phyloP scores from a whole-genome alignment of 1,284 basidiomycete species.

The Naganishia liquefaciens region DNA sequence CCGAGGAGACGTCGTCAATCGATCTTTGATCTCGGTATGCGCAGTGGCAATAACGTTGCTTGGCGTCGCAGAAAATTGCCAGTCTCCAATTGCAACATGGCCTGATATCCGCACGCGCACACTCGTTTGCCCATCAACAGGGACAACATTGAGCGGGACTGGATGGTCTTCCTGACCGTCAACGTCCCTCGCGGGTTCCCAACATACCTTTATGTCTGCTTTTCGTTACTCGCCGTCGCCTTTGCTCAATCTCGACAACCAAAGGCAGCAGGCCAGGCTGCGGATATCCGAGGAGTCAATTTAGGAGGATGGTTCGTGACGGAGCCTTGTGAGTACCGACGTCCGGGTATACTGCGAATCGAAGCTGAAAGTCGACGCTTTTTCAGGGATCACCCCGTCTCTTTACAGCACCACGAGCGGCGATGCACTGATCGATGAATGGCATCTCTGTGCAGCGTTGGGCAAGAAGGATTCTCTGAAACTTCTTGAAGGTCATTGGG shows the following conservation, averaged over 20 bases:
- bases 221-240: background rate
- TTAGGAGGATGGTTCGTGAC: slow-evolving; percentile 48
- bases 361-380: background rate
- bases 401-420: slow-evolving; percentile 31
- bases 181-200: slow-evolving; percentile 2
- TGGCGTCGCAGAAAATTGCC: too few species aligned
- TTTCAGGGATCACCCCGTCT: slow-evolving; percentile 42
- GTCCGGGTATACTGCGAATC: background rate
- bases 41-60: too few species aligned
- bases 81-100: too few species aligned
- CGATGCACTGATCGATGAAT: slow-evolving; percentile 38
- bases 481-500: slow-evolving; percentile 38
- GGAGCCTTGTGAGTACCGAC: slow-evolving; percentile 39
- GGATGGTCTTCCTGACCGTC: slow-evolving; percentile 13
- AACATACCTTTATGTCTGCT: background rate
- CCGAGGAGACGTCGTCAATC: too few species aligned
- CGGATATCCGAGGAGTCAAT: slow-evolving; percentile 43
- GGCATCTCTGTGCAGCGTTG: slow-evolving; percentile 37
- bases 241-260: slow-evolving; percentile 4
- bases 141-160: background rate
- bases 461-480: slow-evolving; percentile 35
- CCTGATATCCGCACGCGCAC: too few species aligned
- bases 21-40: background rate
- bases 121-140: too few species aligned
- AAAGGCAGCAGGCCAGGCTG: slow-evolving; percentile 9